These are phyloP conservation scores for Chaetomiaceae sp. DNA, from an alignment of 2,329 filamentous ascomycete genomes.

Conservation along the genomic window DNA sequence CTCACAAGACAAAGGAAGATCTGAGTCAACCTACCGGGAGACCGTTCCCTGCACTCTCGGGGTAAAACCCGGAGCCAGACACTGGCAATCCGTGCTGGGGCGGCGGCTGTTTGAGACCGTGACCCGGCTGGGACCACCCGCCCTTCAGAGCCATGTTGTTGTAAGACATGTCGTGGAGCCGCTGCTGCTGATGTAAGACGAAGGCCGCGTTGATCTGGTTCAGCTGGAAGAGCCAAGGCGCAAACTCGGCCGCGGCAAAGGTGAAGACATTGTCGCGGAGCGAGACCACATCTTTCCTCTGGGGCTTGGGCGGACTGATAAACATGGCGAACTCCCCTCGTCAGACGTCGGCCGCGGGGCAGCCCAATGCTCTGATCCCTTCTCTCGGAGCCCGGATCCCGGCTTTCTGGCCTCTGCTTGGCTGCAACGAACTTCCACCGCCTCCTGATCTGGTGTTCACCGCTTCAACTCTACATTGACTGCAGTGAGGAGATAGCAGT, in stretches of 20 bases:
- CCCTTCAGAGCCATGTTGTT: conserved; percentile 2
- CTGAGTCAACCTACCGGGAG: conserved; percentile 3
- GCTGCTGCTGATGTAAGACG: conserved; percentile 7
- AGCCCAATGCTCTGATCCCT: conserved; percentile 3
- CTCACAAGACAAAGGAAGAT: neutral
- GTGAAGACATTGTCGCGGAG: conserved; percentile 10
- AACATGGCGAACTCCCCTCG: conserved; percentile 10
- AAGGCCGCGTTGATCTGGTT: conserved; percentile 9
- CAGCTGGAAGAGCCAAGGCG: conserved; percentile 5
- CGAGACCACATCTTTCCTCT: conserved; percentile 8
- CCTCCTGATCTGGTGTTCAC: conserved; percentile 7
- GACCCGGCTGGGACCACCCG: neutral
- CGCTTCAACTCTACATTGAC: conserved; percentile 1
- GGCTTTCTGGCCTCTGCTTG: neutral
- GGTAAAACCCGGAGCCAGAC: neutral
- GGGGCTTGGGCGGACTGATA: conserved; percentile 16
- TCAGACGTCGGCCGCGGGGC: neutral
- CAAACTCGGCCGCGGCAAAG: conserved; percentile 5
- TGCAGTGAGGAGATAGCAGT: neutral
- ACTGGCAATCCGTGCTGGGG: neutral
- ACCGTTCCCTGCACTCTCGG: neutral
- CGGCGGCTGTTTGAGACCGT: neutral
- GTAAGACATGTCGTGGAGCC: conserved; percentile 16
- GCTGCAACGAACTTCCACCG: conserved; percentile 8
- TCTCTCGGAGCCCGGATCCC: neutral